Conservation (phyloP, 1,284 basidiomycete species). For the Ceratobasidium theobromae region DNA sequence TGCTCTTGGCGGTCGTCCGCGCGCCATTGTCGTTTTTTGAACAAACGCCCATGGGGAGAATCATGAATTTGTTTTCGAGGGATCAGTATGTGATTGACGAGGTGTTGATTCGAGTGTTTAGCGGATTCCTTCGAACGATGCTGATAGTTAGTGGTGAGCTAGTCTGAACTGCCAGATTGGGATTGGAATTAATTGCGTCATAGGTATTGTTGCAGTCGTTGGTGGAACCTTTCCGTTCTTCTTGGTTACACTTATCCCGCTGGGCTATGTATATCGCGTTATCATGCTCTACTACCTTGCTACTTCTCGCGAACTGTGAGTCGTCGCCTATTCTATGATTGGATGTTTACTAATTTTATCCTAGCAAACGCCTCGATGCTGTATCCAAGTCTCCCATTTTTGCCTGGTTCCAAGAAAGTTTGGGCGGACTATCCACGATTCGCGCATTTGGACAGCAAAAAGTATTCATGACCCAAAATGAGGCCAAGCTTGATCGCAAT, state of each 20-base stretch:
- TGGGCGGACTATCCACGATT: slow-evolving; percentile 84
- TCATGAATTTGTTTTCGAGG: slow-evolving; percentile 86
- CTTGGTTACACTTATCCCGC: slow-evolving; percentile 70
- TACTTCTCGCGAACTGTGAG: slow-evolving; percentile 77
- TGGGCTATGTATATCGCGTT: slow-evolving; percentile 71
- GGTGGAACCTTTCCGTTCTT: slow-evolving; percentile 81
- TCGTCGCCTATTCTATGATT: not conserved
- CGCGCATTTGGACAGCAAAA: slow-evolving; percentile 74
- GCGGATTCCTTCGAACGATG: slow-evolving; percentile 61
- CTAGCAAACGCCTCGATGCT: slow-evolving; percentile 80
- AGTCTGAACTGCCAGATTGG: not conserved
- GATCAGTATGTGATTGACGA: slow-evolving; percentile 92
- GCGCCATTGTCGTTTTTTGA: slow-evolving; percentile 89
- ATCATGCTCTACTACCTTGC: slow-evolving; percentile 89
- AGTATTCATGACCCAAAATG: slow-evolving; percentile 77
- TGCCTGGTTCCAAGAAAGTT: slow-evolving; percentile 57
- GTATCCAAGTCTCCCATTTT: slow-evolving; percentile 91
- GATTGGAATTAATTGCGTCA: slow-evolving; percentile 6
- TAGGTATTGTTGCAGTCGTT: slow-evolving; percentile 80
- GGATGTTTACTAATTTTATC: not conserved
- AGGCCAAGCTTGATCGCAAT: slow-evolving; percentile 80
- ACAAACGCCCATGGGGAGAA: slow-evolving; percentile 76
- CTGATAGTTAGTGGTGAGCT: slow-evolving; percentile 28
- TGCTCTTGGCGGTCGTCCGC: slow-evolving; percentile 74
- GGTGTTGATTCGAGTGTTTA: slow-evolving; percentile 71